These are phyloP conservation scores for Entonaema liquescens DNA, from an alignment of 495 filamentous ascomycete genomes.

Conservation along the genomic window DNA sequence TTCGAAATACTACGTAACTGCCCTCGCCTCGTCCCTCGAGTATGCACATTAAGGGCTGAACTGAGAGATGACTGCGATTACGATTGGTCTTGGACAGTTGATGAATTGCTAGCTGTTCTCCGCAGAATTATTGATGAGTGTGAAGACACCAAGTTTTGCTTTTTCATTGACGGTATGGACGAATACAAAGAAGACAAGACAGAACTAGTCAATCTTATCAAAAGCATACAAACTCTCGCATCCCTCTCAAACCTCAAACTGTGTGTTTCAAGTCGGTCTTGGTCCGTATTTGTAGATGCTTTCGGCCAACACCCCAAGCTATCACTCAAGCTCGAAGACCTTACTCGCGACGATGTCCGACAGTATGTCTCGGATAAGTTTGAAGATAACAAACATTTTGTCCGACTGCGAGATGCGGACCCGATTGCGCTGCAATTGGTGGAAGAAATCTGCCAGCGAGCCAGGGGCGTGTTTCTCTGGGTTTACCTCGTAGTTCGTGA, in stretches of 20 bases:
- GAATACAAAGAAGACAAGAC: constrained; percentile 48
- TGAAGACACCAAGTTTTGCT: constrained; percentile 43
- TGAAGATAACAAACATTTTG: neutral
- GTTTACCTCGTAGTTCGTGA: neutral
- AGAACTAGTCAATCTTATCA: constrained; percentile 26
- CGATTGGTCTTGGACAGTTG: neutral
- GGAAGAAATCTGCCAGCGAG: neutral
- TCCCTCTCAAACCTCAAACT: constrained; percentile 50
- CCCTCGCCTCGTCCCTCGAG: constrained; percentile 16
- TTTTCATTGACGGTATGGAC: constrained; percentile 62
- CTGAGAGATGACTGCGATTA: neutral
- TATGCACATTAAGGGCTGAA: neutral
- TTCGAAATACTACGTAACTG: constrained; percentile 48
- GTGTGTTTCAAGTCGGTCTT: constrained; percentile 62
- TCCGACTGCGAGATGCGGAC: neutral
- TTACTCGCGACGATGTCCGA: constrained; percentile 46
- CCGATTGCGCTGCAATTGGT: neutral
- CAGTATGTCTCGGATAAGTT: neutral
- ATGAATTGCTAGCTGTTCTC: neutral
- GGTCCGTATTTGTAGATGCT: constrained; percentile 53
- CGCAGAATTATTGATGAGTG: neutral
- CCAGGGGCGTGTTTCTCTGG: neutral
- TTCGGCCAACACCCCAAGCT: constrained; percentile 37
- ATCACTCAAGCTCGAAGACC: constrained; percentile 34
- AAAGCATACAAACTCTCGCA: neutral